Percentiles rank a stretch among this genome's conserved stretches.
Evolutionary conservation across 169 alveolate genomes (phyloP).

Genomic region (Plasmodium blacklocki): DNA sequence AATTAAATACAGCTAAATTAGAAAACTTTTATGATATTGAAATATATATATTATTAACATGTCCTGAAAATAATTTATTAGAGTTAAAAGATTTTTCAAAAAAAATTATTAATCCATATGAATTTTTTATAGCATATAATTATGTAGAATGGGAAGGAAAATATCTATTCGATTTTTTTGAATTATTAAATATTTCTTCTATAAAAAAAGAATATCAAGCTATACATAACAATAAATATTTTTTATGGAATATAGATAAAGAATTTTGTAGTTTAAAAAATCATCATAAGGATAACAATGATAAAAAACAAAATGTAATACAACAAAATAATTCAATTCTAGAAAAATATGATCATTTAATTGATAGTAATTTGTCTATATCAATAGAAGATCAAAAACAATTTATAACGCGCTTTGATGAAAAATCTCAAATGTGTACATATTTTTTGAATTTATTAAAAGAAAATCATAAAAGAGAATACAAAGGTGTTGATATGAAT

Average conservation of each 20-base stretch:
- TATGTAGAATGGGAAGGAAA: constrained; percentile 79
- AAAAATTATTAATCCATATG: constrained; percentile 79
- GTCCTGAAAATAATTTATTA: constrained; percentile 77
- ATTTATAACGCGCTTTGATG: constrained; percentile 49
- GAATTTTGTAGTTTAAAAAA: constrained; percentile 12
- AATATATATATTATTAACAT: constrained; percentile 79
- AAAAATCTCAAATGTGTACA: constrained; percentile 50
- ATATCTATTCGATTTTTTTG: constrained; percentile 75
- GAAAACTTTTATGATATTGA: constrained; percentile 82
- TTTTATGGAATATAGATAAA: constrained; percentile 6
- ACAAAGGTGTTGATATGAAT: constrained; percentile 63
- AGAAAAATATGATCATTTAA: constrained; percentile 36
- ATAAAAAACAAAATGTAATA: not conserved
- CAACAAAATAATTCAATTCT: not conserved
- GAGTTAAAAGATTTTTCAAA: constrained; percentile 73
- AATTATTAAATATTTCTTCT: constrained; percentile 29
- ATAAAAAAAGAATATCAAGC: constrained; percentile 8
- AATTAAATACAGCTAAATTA: constrained; percentile 82
- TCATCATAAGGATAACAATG: not conserved
- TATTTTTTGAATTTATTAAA: constrained; percentile 36
- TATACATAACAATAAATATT: constrained; percentile 25
- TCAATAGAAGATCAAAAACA: constrained; percentile 45
- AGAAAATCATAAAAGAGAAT: constrained; percentile 53
- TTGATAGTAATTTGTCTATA: constrained; percentile 19
- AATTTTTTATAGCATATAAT: constrained; percentile 81